Evolutionary conservation across 1,139 yeast genomes (phyloP), one percentile per base, ranked within the genome.

Genomic region (Diutina neorugosa): DNA sequence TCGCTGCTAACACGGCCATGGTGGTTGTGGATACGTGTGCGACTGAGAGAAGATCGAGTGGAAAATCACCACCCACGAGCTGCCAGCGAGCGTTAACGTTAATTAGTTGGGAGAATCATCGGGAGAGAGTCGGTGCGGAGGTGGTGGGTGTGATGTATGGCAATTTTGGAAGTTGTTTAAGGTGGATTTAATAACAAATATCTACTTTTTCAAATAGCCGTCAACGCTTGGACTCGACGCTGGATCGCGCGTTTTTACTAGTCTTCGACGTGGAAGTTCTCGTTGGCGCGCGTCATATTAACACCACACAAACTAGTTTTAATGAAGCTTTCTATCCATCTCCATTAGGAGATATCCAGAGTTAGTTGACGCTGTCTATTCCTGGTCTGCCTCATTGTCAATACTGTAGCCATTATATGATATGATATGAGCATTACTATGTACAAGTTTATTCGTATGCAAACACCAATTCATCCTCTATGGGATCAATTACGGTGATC

Each of bases 1-100:
- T 87, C 55, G 97, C 97, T 54, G 98, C 96, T 67, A 93, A 78
- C 54, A 93, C 77, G 19, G 60, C 68, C 68, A 65, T 65, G 46
- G 25, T 43, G 23, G 46, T 31, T 31, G 37, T 31, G 37, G 37
- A 31, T 31, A 31, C 37, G 37, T 31, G 37, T 31, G 37, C 37
- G 37, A 40, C 20, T n/a, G 43, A 6, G 43, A 40, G 20, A 40
- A 40, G 43, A 40, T 16, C 43, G 43, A n/a, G 43, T 40, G 43
- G 43, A n/a, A 18, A 40, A 40, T 31, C 37, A 11, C 12, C 37
- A 23, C 25, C 25, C 25, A 23, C 25, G 25, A 23, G 6, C 25
- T 4, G 7, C 6, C 25, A 4, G 25, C 7, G 6, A 7, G 7
- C 37, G 12, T 11, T n/a, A 31, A 14, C 37, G n/a, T 11, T 31